A percentile compares a stretch with the other conserved stretches of the same genome.
These are phyloP conservation scores for Monosporascus sp. DNA, from an alignment of 2,329 filamentous ascomycete genomes.

Conservation along the genomic window DNA sequence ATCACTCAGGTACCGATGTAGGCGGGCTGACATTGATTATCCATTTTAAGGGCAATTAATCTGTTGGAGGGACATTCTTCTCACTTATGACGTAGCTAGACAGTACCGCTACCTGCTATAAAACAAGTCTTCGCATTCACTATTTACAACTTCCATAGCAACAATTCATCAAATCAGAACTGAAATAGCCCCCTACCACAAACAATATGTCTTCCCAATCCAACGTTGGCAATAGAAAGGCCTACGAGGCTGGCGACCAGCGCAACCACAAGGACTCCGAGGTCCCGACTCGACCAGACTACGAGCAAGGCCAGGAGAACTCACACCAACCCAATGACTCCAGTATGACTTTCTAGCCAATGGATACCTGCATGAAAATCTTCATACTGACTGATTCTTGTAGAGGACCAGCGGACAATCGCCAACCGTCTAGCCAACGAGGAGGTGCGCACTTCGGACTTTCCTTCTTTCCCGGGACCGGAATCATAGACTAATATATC, in stretches of 20 bases:
- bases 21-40: too few relatives aligned
- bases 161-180: too few relatives aligned
- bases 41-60: background rate
- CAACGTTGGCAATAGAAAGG: slow-evolving; percentile 57
- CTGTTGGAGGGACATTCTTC: background rate
- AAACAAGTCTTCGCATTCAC: too few relatives aligned
- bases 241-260: slow-evolving; percentile 78
- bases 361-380: background rate
- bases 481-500: slow-evolving; percentile 1
- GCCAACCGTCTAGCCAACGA: slow-evolving; percentile 66
- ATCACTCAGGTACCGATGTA: too few relatives aligned
- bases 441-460: slow-evolving; percentile 34
- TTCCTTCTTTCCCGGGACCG: slow-evolving; percentile 7
- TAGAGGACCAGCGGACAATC: slow-evolving; percentile 67
- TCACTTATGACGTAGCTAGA: background rate
- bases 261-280: slow-evolving; percentile 54
- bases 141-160: too few relatives aligned
- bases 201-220: slow-evolving; percentile 39
- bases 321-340: slow-evolving; percentile 66
- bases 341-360: slow-evolving; percentile 46
- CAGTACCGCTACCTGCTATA: background rate
- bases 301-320: slow-evolving; percentile 65
- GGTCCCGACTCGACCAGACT: slow-evolving; percentile 49
- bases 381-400: slow-evolving; percentile 11
- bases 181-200: background rate